Conservation (phyloP, 305 asterid genomes). For the Solanum hybrid region DNA sequence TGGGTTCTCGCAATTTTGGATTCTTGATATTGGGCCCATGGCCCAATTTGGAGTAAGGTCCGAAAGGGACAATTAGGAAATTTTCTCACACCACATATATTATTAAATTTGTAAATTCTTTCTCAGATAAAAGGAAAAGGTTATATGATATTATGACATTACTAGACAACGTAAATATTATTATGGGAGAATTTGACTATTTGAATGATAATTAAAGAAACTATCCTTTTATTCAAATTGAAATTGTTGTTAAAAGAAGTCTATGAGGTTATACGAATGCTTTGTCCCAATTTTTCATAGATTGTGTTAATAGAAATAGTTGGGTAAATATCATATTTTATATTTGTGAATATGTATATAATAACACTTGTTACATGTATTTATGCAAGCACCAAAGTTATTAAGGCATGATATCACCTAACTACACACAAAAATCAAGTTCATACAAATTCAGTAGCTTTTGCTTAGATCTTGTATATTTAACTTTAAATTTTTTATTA, state of each 20-base stretch:
- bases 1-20: neutral
- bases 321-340: neutral
- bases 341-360: neutral
- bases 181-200: neutral
- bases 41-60: neutral
- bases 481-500: neutral
- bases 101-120: neutral
- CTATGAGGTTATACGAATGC: neutral
- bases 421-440: neutral
- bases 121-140: neutral
- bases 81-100: neutral
- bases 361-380: neutral
- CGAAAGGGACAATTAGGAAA: neutral
- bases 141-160: neutral
- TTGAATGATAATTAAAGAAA: neutral
- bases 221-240: neutral
- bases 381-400: neutral
- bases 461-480: neutral
- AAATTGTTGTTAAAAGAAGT: neutral
- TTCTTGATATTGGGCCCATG: neutral
- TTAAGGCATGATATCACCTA: neutral
- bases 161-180: neutral
- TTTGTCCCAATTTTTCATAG: neutral
- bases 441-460: neutral
- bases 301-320: neutral